These are phyloP conservation scores for Letharia columbiana DNA, from an alignment of 495 filamentous ascomycete genomes.

Conservation along the genomic window DNA sequence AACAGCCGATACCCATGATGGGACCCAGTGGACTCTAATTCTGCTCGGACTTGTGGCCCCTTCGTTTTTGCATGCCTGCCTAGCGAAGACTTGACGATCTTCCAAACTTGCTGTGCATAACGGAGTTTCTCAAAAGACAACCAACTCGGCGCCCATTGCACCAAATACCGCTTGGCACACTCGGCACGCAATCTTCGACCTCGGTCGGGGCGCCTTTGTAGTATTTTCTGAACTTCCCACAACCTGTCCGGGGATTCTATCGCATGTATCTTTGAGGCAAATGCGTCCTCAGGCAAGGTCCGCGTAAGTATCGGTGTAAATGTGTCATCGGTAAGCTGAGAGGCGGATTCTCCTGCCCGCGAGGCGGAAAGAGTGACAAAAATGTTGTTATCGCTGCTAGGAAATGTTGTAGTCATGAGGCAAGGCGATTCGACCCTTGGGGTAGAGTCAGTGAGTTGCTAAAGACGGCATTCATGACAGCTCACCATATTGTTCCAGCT, in stretches of 20 bases:
- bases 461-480: not conserved
- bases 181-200: not conserved
- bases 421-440: not conserved
- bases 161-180: not conserved
- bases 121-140: not conserved
- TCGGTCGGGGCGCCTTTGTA: not conserved
- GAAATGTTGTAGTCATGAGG: not conserved
- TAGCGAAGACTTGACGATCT: not conserved
- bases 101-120: not conserved
- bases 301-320: not conserved
- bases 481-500: not conserved
- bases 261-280: not conserved
- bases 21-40: no score
- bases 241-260: not conserved
- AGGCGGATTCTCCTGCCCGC: not conserved
- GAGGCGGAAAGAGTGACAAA: not conserved
- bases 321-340: not conserved
- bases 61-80: not conserved
- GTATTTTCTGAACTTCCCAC: not conserved
- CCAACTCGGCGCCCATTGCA: not conserved
- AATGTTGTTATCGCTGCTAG: not conserved
- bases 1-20: no score
- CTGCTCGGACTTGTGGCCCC: no score
- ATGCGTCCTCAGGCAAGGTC: not conserved
- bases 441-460: not conserved